Evolutionary conservation across 2,329 filamentous ascomycete genomes (phyloP).

Genomic region (Aspergillus novoparasiticus): DNA sequence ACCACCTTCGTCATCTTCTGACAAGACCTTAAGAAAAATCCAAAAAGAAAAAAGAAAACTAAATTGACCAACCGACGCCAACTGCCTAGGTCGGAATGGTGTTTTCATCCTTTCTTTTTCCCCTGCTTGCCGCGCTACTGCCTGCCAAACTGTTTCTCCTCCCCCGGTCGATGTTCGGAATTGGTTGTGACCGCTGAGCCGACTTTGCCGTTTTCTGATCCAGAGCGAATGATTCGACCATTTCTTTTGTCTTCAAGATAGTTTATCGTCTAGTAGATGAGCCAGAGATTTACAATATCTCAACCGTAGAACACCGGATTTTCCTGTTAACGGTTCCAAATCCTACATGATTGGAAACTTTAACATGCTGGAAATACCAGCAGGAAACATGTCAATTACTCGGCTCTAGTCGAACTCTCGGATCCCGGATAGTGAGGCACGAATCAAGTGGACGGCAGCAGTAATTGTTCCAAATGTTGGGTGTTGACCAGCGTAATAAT

Average conservation of each 20-base stretch:
- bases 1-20: constrained; percentile 12
- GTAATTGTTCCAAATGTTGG: constrained; percentile 21
- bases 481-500: constrained; percentile 12
- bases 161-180: constrained; percentile 27
- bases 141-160: constrained; percentile 22
- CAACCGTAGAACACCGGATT: constrained; percentile 5
- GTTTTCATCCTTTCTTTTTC: constrained; percentile 17
- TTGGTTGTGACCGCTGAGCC: constrained; percentile 19
- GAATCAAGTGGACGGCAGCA: constrained; percentile 26
- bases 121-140: constrained; percentile 26
- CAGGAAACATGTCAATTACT: constrained; percentile 10
- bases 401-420: constrained; percentile 20
- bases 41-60: constrained; percentile 3
- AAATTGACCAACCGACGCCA: constrained; percentile 12
- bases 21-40: not conserved
- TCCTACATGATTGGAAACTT: constrained; percentile 1
- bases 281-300: constrained; percentile 10
- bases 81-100: constrained; percentile 14
- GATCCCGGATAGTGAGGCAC: constrained; percentile 20
- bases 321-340: constrained; percentile 13
- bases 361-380: not conserved
- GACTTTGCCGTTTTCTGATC: constrained; percentile 22
- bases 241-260: constrained; percentile 1
- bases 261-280: constrained; percentile 13
- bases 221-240: constrained; percentile 15